These are phyloP conservation scores for Filobasidium wieringae DNA, from an alignment of 768 basidiomycete species.

Conservation along the genomic window DNA sequence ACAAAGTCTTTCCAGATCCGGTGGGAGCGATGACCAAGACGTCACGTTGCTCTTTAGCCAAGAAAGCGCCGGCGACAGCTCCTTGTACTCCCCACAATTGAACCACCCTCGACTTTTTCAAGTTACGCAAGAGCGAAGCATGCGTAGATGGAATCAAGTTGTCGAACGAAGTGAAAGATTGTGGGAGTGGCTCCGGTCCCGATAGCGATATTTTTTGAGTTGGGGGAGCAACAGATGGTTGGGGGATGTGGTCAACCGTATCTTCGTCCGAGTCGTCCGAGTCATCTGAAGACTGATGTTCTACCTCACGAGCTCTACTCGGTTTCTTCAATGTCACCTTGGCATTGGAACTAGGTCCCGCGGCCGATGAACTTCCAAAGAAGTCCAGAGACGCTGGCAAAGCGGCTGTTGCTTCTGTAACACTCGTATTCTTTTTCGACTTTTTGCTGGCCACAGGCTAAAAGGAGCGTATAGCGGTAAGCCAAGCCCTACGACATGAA, in stretches of 20 bases:
- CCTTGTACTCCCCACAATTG: slow-evolving; percentile 34
- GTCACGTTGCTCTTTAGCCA: slow-evolving; percentile 47
- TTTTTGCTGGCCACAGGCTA: background rate
- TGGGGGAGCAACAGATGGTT: slow-evolving; percentile 23
- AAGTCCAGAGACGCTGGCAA: slow-evolving; percentile 76
- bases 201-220: slow-evolving; percentile 33
- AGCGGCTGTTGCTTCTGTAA: background rate
- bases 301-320: slow-evolving; percentile 19
- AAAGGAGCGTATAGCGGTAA: background rate
- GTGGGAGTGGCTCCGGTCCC: slow-evolving; percentile 29
- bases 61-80: slow-evolving; percentile 24
- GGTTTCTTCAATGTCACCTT: slow-evolving; percentile 5
- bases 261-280: background rate
- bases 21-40: slow-evolving; percentile 91
- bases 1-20: slow-evolving; percentile 90
- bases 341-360: slow-evolving; percentile 38
- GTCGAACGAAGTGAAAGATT: slow-evolving; percentile 26
- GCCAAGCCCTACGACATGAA: too few relatives aligned
- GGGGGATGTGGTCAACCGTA: slow-evolving; percentile 9
- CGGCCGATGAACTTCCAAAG: slow-evolving; percentile 57
- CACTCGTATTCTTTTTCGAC: background rate
- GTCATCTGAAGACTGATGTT: slow-evolving; percentile 14
- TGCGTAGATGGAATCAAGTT: slow-evolving; percentile 11
- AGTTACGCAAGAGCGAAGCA: slow-evolving; percentile 17
- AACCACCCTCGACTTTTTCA: slow-evolving; percentile 17